Evolutionary conservation across 2,329 filamentous ascomycete species (phyloP).

Genomic region (Septoria petroselini): DNA sequence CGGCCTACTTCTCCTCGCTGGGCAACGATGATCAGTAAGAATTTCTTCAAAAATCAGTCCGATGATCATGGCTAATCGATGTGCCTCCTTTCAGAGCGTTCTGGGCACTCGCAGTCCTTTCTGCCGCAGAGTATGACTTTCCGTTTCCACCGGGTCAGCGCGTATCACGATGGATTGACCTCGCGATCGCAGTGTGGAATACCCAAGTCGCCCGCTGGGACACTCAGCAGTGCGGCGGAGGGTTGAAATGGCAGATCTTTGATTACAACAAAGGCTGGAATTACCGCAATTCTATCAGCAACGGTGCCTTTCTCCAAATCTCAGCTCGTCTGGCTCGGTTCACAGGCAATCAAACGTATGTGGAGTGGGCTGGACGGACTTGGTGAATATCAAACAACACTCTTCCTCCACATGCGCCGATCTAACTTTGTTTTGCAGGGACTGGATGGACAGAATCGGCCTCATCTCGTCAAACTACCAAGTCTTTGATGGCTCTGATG

Average conservation of each 20-base stretch:
- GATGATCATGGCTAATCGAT: not conserved
- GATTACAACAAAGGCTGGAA: conserved; percentile 66
- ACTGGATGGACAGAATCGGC: conserved; percentile 51
- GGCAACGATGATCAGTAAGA: conserved; percentile 55
- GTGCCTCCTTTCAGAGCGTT: conserved; percentile 49
- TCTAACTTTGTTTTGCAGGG: conserved; percentile 23
- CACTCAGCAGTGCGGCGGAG: conserved; percentile 62
- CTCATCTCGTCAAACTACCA: conserved; percentile 51
- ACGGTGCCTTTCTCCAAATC: conserved; percentile 58
- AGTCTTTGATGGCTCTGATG: conserved; percentile 56
- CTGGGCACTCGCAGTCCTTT: conserved; percentile 80
- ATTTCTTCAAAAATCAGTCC: not conserved
- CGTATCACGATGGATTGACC: conserved; percentile 65
- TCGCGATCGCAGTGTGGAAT: conserved; percentile 78
- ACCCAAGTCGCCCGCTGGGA: conserved; percentile 72
- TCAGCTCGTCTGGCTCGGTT: conserved; percentile 69
- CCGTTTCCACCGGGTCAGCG: conserved; percentile 57
- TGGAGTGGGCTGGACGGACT: conserved; percentile 67
- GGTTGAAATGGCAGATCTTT: conserved; percentile 83
- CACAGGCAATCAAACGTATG: conserved; percentile 75
- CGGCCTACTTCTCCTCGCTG: conserved; percentile 36
- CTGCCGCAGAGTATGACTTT: conserved; percentile 72
- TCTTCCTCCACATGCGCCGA: no score
- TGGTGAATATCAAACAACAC: conserved; percentile 43
- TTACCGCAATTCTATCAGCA: conserved; percentile 59